Percentiles rank a stretch among this genome's conserved stretches.
phyloP scores from a whole-genome alignment of 257 asterid genomes.

The Vinca minor region DNA sequence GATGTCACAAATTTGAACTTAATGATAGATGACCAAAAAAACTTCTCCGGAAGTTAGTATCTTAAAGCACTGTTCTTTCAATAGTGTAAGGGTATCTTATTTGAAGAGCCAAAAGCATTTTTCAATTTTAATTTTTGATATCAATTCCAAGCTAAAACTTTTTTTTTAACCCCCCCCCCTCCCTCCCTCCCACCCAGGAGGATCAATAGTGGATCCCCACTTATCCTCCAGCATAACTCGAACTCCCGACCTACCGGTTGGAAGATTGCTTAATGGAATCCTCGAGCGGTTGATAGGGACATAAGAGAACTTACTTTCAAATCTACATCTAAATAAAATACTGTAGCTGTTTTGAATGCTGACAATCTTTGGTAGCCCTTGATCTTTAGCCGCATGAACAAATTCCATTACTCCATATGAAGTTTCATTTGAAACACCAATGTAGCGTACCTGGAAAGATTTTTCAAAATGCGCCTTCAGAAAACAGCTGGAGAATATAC shows the following conservation, averaged over 20 bases:
- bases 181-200: too few relatives aligned
- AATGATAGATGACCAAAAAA: background rate
- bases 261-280: background rate
- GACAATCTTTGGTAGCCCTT: conserved; percentile 86
- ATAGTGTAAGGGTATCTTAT: background rate
- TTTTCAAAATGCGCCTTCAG: background rate
- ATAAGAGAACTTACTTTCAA: conserved; percentile 51
- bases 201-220: too few relatives aligned
- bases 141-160: background rate
- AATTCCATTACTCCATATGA: conserved; percentile 95
- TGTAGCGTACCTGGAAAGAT: conserved; percentile 64
- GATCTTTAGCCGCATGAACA: conserved; percentile 73
- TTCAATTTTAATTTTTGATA: background rate
- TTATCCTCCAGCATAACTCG: too few relatives aligned
- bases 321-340: conserved; percentile 67
- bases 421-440: conserved; percentile 93
- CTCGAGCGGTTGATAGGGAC: background rate
- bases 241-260: too few relatives aligned
- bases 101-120: background rate
- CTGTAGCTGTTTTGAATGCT: conserved; percentile 89
- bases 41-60: background rate
- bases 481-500: background rate
- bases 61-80: background rate
- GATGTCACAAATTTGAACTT: background rate
- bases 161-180: too few relatives aligned